Evolutionary conservation across 2,329 filamentous ascomycete genomes (phyloP).

Genomic region (Hypoxylon sp.): DNA sequence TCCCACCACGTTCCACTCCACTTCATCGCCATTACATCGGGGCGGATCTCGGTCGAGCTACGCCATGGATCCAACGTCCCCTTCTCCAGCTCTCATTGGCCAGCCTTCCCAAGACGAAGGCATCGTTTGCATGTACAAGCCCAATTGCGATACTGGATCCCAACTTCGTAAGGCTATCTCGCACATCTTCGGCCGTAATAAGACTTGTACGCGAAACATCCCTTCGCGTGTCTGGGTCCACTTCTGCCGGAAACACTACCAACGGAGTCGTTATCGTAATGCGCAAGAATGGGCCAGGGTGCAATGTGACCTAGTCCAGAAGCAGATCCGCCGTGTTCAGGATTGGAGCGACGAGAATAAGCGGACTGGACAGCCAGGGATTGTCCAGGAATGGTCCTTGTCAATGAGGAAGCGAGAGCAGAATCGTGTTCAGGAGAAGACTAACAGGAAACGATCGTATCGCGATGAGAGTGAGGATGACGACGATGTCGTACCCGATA

Average conservation of each 20-base stretch:
- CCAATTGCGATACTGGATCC: conserved; percentile 70
- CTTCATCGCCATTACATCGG: conserved; percentile 46
- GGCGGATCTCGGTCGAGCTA: conserved; percentile 40
- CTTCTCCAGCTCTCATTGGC: conserved; percentile 32
- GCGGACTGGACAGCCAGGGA: conserved; percentile 54
- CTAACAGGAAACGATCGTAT: conserved; percentile 51
- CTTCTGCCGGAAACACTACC: conserved; percentile 86
- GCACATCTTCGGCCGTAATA: conserved; percentile 87
- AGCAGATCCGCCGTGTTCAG: conserved; percentile 73
- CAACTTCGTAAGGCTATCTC: conserved; percentile 81
- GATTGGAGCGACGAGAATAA: conserved; percentile 70
- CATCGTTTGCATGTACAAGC: conserved; percentile 66
- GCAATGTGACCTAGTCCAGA: conserved; percentile 74
- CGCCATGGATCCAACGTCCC: conserved; percentile 42
- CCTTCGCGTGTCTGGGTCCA: conserved; percentile 79
- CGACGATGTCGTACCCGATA: conserved; percentile 47
- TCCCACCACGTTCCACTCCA: conserved; percentile 48
- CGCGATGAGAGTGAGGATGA: conserved; percentile 54
- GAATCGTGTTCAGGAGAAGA: conserved; percentile 64
- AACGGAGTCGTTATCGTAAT: conserved; percentile 79
- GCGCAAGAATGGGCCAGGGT: conserved; percentile 69
- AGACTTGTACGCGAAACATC: conserved; percentile 78
- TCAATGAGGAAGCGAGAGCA: conserved; percentile 75
- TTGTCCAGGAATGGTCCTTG: conserved; percentile 72
- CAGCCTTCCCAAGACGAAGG: conserved; percentile 42